Base-by-base conservation (phyloP, 495 filamentous ascomycete species). In the Xylaria sp. region DNA sequence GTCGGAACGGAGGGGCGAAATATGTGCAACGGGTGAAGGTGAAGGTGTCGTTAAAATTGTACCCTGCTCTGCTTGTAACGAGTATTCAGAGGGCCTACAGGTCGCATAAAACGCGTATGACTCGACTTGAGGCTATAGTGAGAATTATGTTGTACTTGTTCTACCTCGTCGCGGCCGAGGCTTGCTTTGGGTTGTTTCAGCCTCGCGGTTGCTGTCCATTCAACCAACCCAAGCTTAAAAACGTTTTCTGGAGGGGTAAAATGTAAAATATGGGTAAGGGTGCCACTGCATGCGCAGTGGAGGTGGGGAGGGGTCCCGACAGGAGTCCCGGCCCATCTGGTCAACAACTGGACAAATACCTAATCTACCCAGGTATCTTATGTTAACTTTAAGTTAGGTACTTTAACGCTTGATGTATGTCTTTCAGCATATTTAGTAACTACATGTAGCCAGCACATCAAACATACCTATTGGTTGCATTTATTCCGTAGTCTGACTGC, bases 161-260 rank as follows among this genome's bases (percentile, higher is more conserved):
- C 58, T 61, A 61, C 37, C 2, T 40, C 17, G n/a, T 43, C n/a
- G 59, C n/a, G 59, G 61, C 7, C 26, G 5, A 62, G 59, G 41
- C 41, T 46, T 24, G 19, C 58, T 21, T 43, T 24, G 65, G 66
- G 14, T 70, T 72, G 52, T 29, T 77, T 77, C 70, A 76, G 74
- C 74, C 72, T 77, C n/a, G 64, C 69, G 67, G 52, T 46, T 1
- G n/a, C 8, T 26, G 24, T 46, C 0, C 44, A 50, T 68, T 11
- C n/a, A 15, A 33, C 17, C 43, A 17, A 11, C 61, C 7, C 9
- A 19, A 31, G 46, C 40, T 44, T 41, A 8, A 19, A 69, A 71
- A 37, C 53, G 65, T 73, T 71, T 65, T 57, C 65, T 69, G 71
- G 71, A 71, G 74, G 72, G 74, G 74, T 72, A 63, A 33, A 48